phyloP scores from a whole-genome alignment of 768 basidiomycete genomes.

The Tephrocybe rancida region DNA sequence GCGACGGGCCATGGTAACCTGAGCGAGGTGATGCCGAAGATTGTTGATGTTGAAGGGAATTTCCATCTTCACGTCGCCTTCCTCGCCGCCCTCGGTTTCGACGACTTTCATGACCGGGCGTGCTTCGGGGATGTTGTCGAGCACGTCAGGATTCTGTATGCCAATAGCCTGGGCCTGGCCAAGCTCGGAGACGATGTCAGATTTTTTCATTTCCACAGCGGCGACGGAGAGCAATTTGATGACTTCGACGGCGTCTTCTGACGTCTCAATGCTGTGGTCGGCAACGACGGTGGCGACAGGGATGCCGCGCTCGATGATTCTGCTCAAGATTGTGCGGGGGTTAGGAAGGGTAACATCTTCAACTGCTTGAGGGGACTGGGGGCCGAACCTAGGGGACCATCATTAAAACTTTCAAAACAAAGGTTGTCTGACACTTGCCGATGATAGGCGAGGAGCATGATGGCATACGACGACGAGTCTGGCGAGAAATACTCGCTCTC shows the following conservation, averaged over 20 bases:
- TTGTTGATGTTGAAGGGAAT: slow-evolving; percentile 78
- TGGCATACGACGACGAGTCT: slow-evolving; percentile 63
- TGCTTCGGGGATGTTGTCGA: slow-evolving; percentile 60
- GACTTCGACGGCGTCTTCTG: slow-evolving; percentile 56
- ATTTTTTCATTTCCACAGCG: slow-evolving; percentile 57
- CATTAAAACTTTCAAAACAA: not conserved
- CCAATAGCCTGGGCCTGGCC: slow-evolving; percentile 55
- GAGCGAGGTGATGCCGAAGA: slow-evolving; percentile 68
- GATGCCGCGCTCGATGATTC: slow-evolving; percentile 51
- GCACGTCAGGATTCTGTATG: slow-evolving; percentile 37
- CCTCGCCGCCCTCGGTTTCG: slow-evolving; percentile 27
- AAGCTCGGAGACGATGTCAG: slow-evolving; percentile 55
- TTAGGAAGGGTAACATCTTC: slow-evolving; percentile 17
- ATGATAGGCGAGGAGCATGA: slow-evolving; percentile 62
- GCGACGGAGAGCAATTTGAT: slow-evolving; percentile 60
- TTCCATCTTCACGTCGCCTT: slow-evolving; percentile 27
- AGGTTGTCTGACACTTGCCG: slow-evolving; percentile 38
- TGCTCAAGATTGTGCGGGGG: slow-evolving; percentile 41
- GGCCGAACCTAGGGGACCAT: slow-evolving; percentile 35
- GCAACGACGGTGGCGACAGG: slow-evolving; percentile 54
- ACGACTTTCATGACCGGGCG: slow-evolving; percentile 53
- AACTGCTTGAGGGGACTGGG: slow-evolving; percentile 29
- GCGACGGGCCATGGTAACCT: slow-evolving; percentile 63
- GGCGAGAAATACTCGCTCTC: slow-evolving; percentile 50
- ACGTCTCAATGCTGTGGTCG: slow-evolving; percentile 54